These are phyloP conservation scores for Lippia alba DNA, from an alignment of 305 asterid genomes.

Conservation along the genomic window DNA sequence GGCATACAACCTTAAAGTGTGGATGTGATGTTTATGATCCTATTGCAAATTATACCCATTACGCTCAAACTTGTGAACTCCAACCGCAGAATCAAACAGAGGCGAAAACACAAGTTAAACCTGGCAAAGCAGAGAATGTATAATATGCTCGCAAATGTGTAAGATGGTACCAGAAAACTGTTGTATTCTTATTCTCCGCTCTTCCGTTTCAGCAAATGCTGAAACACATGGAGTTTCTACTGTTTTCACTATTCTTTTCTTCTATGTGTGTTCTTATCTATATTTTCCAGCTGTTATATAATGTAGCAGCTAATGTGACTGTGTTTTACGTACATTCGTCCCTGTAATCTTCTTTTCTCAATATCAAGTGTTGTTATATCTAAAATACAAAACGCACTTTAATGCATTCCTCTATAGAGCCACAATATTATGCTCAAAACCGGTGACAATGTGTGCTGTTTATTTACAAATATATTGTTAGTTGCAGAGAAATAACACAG, in stretches of 20 bases:
- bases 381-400: background rate
- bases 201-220: background rate
- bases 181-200: background rate
- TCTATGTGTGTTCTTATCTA: constrained; percentile 11
- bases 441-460: constrained; percentile 11
- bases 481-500: background rate
- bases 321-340: background rate
- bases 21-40: no score
- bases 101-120: constrained; percentile 36
- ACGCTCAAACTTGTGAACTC: background rate
- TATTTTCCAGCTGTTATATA: constrained; percentile 31
- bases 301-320: constrained; percentile 14
- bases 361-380: no score
- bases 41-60: background rate
- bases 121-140: constrained; percentile 42
- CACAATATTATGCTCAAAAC: constrained; percentile 28
- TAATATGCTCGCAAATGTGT: constrained; percentile 32
- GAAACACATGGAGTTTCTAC: constrained; percentile 10
- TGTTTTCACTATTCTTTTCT: constrained; percentile 5
- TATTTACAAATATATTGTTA: constrained; percentile 32
- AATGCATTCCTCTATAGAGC: background rate
- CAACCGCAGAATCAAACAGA: constrained; percentile 42
- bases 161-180: constrained; percentile 8
- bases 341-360: background rate
- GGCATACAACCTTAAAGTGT: no score